Base-by-base conservation (phyloP, 2,329 filamentous ascomycete genomes). In the Cladosporium sp. region DNA sequence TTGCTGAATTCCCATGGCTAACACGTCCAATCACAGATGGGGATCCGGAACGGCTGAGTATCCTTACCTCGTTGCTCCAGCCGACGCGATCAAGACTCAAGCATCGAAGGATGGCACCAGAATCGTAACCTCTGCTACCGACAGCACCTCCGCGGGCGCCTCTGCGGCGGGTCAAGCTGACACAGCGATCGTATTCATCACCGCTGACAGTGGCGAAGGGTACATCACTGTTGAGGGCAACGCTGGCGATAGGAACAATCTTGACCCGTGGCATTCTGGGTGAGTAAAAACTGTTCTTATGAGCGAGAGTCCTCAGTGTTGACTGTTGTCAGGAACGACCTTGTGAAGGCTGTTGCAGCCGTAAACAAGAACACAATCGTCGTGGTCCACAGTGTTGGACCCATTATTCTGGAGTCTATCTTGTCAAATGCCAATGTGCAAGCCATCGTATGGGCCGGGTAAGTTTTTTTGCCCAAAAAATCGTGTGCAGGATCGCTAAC, bases 141-240 rank as follows among this genome's bases (percentile, higher is more conserved):
- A 52, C 12, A 68, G 72, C 8, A 70, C 74, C 24, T 27, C 50
- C 12, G 43, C 43, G 0, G 42, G 40, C 6, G 48, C 48, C 24
- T 51, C 48, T 12, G 48, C 48, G 4, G 48, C 48, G 12, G 40
- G 27, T 3, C 48, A 51, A 8, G 66, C 57, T 45, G 62, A 73
- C 7, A 76, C 80, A 7, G 73, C 57, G 62, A 68, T 83, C 13
- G 79, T 83, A 24, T 80, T 83, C 65, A 69, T 83, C 50, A 84
- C 83, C 76, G 78, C 62, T 8, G 64, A 74, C 49, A 64, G 67
- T 3, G 73, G 73, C 3, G 73, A 76, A 58, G 72, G 70, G 5
- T 75, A 74, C 56, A 68, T 73, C 40, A 70, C 67, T 0, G 71
- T 73, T 1, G 51, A 53, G 19, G 63, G 66, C 4, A 75, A 77